These are phyloP conservation scores for Cucurbita argyrosperma DNA, from an alignment of 306 rosid genomes.

Conservation along the genomic window DNA sequence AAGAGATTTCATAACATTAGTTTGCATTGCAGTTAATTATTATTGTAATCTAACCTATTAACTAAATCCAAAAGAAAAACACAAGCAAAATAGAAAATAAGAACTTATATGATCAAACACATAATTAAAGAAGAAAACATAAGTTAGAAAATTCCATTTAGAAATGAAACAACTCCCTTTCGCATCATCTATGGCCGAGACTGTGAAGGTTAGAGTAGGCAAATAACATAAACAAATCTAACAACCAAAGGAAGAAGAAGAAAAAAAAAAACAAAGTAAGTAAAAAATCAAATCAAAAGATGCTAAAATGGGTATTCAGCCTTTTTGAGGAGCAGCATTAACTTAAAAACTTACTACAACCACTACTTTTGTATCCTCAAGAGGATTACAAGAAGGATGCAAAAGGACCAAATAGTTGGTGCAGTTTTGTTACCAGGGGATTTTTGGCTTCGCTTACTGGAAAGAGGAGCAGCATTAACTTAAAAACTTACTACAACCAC, in stretches of 20 bases:
- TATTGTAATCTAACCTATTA: too few relatives aligned
- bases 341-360: not conserved
- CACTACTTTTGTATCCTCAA: not conserved
- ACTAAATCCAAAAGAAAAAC: too few relatives aligned
- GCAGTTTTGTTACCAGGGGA: not conserved
- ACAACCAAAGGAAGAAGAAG: not conserved
- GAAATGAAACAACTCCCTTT: slow-evolving; percentile 15
- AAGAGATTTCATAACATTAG: too few relatives aligned
- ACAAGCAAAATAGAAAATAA: too few relatives aligned
- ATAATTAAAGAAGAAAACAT: not conserved
- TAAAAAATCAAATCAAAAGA: not conserved
- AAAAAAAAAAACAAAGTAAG: too few relatives aligned
- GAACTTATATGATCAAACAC: too few relatives aligned
- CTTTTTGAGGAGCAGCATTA: not conserved
- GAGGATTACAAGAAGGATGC: not conserved
- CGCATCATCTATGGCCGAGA: slow-evolving; percentile 22
- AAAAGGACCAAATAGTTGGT: not conserved
- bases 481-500: too few relatives aligned
- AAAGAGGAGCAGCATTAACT: too few relatives aligned
- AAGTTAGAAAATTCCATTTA: slow-evolving; percentile 1
- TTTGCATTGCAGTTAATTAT: too few relatives aligned
- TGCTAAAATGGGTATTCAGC: slow-evolving; percentile 1
- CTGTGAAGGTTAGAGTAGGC: slow-evolving; percentile 20
- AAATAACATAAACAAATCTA: not conserved
- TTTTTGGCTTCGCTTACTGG: not conserved